A percentile compares a stretch with the other conserved stretches of the same genome.
Evolutionary conservation across 164 flowering plant genomes (phyloP).

Genomic region (Litsea cubeba): DNA sequence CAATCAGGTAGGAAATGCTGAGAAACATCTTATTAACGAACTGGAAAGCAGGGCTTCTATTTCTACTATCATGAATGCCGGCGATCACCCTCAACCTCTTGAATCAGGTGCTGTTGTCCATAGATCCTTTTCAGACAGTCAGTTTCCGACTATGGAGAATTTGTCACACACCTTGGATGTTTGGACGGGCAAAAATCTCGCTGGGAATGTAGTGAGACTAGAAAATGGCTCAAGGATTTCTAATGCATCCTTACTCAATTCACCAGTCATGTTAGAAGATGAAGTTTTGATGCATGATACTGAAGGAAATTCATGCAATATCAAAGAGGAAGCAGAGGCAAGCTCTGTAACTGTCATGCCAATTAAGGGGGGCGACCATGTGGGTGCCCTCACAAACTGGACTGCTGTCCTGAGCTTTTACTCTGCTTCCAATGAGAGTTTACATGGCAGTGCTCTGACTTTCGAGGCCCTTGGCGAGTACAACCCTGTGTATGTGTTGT

Average conservation of each 20-base stretch:
- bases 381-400: constrained; percentile 64
- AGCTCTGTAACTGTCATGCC: constrained; percentile 26
- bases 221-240: constrained; percentile 23
- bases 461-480: constrained; percentile 51
- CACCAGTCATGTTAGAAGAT: constrained; percentile 19
- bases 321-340: constrained; percentile 29
- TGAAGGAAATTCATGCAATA: constrained; percentile 32
- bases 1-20: constrained; percentile 16
- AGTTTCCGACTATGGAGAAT: constrained; percentile 41
- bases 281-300: constrained; percentile 24
- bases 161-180: constrained; percentile 86
- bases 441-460: constrained; percentile 43
- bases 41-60: constrained; percentile 16
- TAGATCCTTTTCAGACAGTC: constrained; percentile 63
- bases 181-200: constrained; percentile 79
- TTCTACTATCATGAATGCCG: constrained; percentile 15
- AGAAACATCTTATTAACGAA: constrained; percentile 15
- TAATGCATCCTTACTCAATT: constrained; percentile 32
- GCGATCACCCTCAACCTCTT: constrained; percentile 30
- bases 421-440: constrained; percentile 51
- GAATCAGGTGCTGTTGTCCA: constrained; percentile 35
- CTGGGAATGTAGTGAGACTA: constrained; percentile 26
- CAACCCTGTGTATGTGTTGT: constrained; percentile 60
- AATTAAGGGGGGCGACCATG: constrained; percentile 35
- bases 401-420: constrained; percentile 52